Evolutionary conservation across 2,329 filamentous ascomycete species (phyloP).

Genomic region (Alternaria postmessia): DNA sequence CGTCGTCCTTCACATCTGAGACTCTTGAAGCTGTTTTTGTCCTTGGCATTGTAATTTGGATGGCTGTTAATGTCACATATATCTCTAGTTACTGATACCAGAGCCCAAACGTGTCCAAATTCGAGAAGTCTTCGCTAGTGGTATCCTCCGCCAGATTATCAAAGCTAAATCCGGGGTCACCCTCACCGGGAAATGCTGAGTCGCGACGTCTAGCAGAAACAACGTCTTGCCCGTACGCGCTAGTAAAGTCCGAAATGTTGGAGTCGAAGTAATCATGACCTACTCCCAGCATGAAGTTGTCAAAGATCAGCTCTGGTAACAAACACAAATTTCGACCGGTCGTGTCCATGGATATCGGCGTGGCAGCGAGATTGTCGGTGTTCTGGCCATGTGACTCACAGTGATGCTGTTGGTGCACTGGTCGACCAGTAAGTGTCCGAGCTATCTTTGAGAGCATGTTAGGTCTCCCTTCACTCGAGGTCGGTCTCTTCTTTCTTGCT

Average conservation of each 20-base stretch:
- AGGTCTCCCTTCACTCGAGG: conserved; percentile 6
- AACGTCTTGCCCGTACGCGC: neutral
- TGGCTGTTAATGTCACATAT: neutral
- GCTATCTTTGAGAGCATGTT: conserved; percentile 11
- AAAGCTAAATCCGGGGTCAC: neutral
- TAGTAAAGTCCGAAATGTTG: neutral
- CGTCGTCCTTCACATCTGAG: no score
- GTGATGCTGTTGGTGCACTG: conserved; percentile 1
- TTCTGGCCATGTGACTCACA: neutral
- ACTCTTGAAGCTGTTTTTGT: neutral
- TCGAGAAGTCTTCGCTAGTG: neutral
- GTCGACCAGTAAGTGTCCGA: conserved; percentile 3
- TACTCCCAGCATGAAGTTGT: neutral
- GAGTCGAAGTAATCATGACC: neutral
- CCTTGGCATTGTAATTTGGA: neutral
- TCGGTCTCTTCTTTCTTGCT: conserved; percentile 8
- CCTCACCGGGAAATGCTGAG: neutral
- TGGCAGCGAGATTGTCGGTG: neutral
- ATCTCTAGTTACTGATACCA: neutral
- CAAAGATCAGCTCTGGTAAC: neutral
- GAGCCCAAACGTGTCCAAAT: neutral
- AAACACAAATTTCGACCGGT: neutral
- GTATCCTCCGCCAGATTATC: neutral
- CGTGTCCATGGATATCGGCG: neutral
- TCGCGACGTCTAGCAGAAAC: neutral